Evolutionary conservation across 75 land plant genomes (phyloP).

Genomic region (Pinus taeda): DNA sequence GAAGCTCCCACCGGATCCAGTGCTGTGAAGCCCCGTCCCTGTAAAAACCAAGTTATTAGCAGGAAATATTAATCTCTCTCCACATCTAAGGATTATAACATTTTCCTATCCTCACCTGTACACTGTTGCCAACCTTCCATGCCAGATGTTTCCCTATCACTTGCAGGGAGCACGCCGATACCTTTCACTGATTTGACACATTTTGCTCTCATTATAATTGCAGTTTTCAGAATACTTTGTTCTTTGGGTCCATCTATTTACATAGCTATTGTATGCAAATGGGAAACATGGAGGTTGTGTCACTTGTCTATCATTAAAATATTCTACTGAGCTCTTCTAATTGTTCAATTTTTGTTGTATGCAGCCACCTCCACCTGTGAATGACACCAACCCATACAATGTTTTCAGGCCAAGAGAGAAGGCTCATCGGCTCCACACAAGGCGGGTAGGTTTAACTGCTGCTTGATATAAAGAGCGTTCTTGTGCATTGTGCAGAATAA

Average conservation of each 20-base stretch:
- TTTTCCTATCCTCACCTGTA: no score
- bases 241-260: background rate
- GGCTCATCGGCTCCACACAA: slow-evolving; percentile 88
- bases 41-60: no score
- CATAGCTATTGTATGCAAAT: background rate
- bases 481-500: background rate
- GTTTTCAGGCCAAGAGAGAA: slow-evolving; percentile 99
- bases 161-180: no score
- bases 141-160: no score
- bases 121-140: background rate
- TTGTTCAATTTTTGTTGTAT: slow-evolving; percentile 9
- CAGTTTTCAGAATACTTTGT: background rate
- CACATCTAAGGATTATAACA: no score
- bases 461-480: slow-evolving; percentile 6
- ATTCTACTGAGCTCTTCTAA: background rate
- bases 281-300: background rate
- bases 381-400: slow-evolving; percentile 98
- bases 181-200: background rate
- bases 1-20: no score
- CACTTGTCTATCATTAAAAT: background rate
- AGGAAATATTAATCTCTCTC: no score
- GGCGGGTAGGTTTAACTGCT: slow-evolving; percentile 57
- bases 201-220: background rate
- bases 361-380: slow-evolving; percentile 99
- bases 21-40: no score